Conservation (phyloP, 2,329 filamentous ascomycete genomes). For the Fusarium albidum region DNA sequence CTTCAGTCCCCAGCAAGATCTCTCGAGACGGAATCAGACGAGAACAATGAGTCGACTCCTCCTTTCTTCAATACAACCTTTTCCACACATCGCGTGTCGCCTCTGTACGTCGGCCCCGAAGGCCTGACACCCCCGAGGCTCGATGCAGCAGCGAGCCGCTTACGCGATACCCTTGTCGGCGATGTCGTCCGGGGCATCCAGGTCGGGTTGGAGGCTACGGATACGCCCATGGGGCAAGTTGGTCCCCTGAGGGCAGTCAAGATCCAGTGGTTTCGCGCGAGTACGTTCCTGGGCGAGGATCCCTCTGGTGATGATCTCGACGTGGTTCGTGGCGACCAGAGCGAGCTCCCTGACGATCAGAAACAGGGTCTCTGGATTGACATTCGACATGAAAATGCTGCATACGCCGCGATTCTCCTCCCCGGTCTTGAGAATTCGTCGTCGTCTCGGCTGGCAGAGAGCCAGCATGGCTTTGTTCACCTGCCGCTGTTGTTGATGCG, state of each 20-base stretch:
- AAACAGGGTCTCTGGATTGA: conserved; percentile 53
- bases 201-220: conserved; percentile 56
- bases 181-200: conserved; percentile 69
- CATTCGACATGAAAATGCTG: conserved; percentile 61
- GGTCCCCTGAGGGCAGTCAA: conserved; percentile 56
- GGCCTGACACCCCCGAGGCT: conserved; percentile 51
- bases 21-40: conserved; percentile 18
- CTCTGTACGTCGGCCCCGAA: conserved; percentile 57
- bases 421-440: conserved; percentile 44
- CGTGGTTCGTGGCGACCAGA: conserved; percentile 17
- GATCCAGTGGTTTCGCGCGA: conserved; percentile 55
- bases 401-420: conserved; percentile 60
- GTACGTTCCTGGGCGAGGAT: conserved; percentile 44
- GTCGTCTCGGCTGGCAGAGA: background rate
- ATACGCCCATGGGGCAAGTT: conserved; percentile 49
- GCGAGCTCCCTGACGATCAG: conserved; percentile 34
- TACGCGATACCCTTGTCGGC: conserved; percentile 64
- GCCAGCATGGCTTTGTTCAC: conserved; percentile 50
- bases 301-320: conserved; percentile 23
- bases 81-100: conserved; percentile 63
- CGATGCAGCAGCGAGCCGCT: conserved; percentile 52
- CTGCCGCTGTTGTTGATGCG: conserved; percentile 63
- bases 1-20: conserved; percentile 29
- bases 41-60: conserved; percentile 36
- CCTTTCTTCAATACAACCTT: conserved; percentile 68